Conservation (phyloP, 768 basidiomycete species). For the Lactarius indigo region DNA sequence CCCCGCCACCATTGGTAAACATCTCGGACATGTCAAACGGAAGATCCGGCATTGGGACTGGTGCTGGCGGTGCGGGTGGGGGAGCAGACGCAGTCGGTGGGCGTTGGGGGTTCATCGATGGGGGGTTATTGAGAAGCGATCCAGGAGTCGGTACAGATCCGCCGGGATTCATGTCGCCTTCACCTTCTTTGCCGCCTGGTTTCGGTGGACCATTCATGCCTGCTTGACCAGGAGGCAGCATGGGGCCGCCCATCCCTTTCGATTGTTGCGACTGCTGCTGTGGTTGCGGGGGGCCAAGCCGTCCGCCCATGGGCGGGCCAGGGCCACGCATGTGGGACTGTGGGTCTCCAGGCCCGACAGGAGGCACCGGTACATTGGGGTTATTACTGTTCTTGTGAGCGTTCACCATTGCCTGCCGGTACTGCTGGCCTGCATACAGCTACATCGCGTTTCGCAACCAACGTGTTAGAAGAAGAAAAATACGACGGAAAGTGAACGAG, state of each 20-base stretch:
- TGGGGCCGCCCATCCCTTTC: conserved; percentile 22
- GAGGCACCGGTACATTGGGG: not conserved
- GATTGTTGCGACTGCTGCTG: conserved; percentile 13
- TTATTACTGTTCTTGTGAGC: conserved; percentile 5
- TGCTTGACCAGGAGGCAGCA: conserved; percentile 28
- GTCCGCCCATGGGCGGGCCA: conserved; percentile 4
- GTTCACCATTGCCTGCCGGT: conserved; percentile 10
- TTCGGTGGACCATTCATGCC: conserved; percentile 23
- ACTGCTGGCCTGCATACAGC: conserved; percentile 13
- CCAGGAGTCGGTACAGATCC: conserved; percentile 16
- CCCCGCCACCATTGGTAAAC: conserved; percentile 9
- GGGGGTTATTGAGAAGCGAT: conserved; percentile 14
- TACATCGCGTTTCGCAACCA: not conserved
- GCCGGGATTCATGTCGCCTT: conserved; percentile 20
- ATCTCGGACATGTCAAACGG: conserved; percentile 17
- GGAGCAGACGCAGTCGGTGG: conserved; percentile 20
- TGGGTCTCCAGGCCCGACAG: not conserved
- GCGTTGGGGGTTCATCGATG: conserved; percentile 18
- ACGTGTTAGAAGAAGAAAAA: not conserved
- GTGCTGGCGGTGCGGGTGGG: not conserved
- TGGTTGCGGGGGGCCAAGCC: conserved; percentile 17
- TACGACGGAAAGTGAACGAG: not conserved
- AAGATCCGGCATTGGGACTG: conserved; percentile 3
- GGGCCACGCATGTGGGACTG: conserved; percentile 13
- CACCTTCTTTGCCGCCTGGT: conserved; percentile 10